Percentiles rank a stretch among this genome's conserved stretches.
These are phyloP conservation scores for Wickerhamomyces rabaulensis DNA, from an alignment of 805 yeast genomes.

Conservation along the genomic window DNA sequence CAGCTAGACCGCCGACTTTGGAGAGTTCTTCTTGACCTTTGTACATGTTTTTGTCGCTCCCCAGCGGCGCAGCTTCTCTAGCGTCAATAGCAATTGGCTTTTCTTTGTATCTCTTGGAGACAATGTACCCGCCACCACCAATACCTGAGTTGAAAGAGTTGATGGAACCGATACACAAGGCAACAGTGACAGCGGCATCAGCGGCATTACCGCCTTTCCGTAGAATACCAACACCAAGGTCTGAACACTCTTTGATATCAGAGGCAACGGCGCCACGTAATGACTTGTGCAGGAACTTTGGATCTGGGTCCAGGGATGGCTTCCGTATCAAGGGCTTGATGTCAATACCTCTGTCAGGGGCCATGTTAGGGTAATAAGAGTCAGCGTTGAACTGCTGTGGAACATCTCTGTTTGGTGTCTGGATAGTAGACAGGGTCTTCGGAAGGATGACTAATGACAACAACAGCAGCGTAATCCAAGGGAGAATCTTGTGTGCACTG, in stretches of 20 bases:
- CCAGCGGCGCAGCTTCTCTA: constrained; percentile 79
- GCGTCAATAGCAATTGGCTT: constrained; percentile 70
- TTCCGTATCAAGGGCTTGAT: constrained; percentile 30
- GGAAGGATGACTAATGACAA: background rate
- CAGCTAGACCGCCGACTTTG: constrained; percentile 80
- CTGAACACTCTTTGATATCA: constrained; percentile 32
- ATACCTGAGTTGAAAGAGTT: constrained; percentile 84
- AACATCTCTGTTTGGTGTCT: background rate
- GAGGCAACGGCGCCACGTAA: constrained; percentile 21
- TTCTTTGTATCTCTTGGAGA: constrained; percentile 36
- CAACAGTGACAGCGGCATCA: constrained; percentile 87
- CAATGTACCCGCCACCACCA: constrained; percentile 87
- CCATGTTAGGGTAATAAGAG: background rate
- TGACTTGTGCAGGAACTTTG: constrained; percentile 19
- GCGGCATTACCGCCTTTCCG: constrained; percentile 69
- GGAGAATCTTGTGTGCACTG: background rate
- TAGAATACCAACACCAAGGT: constrained; percentile 28
- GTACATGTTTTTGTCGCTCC: constrained; percentile 63
- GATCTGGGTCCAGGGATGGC: constrained; percentile 32
- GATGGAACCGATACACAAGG: constrained; percentile 80
- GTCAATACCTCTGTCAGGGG: constrained; percentile 30
- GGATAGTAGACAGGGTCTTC: background rate
- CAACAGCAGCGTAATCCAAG: background rate
- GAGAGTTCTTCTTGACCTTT: constrained; percentile 41
- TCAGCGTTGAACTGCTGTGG: background rate